Base-by-base conservation (phyloP, 441 rosid genomes). In the Aleurites moluccanus region DNA sequence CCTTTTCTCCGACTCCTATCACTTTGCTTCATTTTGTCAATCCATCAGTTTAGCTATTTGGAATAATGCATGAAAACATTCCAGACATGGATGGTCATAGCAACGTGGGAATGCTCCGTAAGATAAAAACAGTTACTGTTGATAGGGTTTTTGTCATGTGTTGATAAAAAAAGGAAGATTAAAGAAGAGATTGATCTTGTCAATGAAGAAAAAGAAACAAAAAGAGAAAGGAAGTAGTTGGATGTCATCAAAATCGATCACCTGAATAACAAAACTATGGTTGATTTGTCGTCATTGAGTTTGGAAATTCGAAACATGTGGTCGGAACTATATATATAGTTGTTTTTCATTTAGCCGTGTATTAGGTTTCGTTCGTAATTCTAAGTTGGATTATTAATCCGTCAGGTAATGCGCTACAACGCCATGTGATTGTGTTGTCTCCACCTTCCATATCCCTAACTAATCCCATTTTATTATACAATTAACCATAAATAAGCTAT, bases 221-320 rank as follows among this genome's bases (percentile, higher is more conserved):
- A 52, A 52, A 15, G 21, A 5, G 50, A 49, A 53, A 14, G 35
- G 10, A 69, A 60, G 38, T 33, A 35, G 72, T 65, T 69, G 15
- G 60, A 20, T 56, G 71, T 63, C 73, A 75, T 57, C 69, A 57
- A 70, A 75, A 23, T 38, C 40, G 40, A 38, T 65, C 56, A 73
- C 72, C 70, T 50, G 70, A 77, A 30, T 65, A 30, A 56, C 69
- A 78, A 49, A 50, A 47, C 6, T 10, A n/a, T 10, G 14, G 33
- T 23, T 53, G n/a, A 42, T 40, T 74, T 42, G 18, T 75, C 53
- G 30, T 55, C 80, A 62, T 61, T 30, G 33, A 33, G 42, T 60
- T 53, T 42, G 67, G 60, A 42, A 40, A 28, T 33, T 62, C 16
- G 42, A 44, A 79, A 79, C 77, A 68, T 38, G 40, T 64, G 35